phyloP scores from a whole-genome alignment of 2,329 filamentous ascomycete species.

The Trichoderma semiorbis region DNA sequence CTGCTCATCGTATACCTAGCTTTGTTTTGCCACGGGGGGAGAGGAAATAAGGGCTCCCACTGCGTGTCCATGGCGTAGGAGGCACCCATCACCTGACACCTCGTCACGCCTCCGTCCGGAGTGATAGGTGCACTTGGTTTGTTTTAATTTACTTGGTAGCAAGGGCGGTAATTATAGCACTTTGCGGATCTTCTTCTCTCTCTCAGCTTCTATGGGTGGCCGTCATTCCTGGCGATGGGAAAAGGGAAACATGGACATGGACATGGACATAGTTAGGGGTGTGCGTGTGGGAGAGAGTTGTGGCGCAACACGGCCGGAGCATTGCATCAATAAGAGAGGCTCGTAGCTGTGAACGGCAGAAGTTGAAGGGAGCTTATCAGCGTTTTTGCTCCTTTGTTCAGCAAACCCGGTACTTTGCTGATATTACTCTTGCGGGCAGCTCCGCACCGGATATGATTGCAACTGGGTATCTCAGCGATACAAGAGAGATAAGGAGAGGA shows the following conservation, averaged over 20 bases:
- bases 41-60: neutral
- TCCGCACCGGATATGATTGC: neutral
- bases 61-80: slow-evolving; percentile 18
- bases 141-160: neutral
- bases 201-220: neutral
- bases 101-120: slow-evolving; percentile 2
- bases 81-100: slow-evolving; percentile 19
- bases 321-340: neutral
- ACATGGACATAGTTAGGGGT: neutral
- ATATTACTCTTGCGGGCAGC: neutral
- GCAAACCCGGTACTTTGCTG: neutral
- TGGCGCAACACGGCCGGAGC: slow-evolving; percentile 9
- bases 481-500: neutral
- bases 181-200: neutral
- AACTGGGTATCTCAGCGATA: neutral
- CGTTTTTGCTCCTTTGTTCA: neutral
- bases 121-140: neutral
- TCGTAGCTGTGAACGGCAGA: neutral
- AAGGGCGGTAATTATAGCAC: neutral
- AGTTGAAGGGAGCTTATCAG: neutral
- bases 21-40: neutral
- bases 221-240: neutral
- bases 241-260: neutral
- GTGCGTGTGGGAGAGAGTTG: slow-evolving; percentile 1
- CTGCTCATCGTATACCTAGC: neutral